phyloP scores from a whole-genome alignment of 2,329 filamentous ascomycete species.

The Tolypocladium endophyticum region DNA sequence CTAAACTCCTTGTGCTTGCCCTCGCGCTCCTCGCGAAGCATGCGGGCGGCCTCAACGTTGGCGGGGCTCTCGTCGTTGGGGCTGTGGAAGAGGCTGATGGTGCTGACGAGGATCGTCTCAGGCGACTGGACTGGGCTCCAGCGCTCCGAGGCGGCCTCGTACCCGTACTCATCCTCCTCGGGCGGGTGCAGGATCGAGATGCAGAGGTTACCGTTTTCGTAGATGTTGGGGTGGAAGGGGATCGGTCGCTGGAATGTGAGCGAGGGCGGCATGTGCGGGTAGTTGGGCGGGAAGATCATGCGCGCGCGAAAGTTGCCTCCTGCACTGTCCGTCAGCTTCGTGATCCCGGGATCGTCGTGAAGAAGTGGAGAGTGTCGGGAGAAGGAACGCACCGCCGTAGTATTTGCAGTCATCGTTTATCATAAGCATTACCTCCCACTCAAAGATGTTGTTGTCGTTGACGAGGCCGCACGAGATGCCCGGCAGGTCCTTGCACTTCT shows the following conservation, averaged over 20 bases:
- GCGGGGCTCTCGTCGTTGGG: slow-evolving; percentile 95
- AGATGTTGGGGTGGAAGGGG: slow-evolving; percentile 91
- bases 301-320: slow-evolving; percentile 87
- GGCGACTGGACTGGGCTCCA: slow-evolving; percentile 94
- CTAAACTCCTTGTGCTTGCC: slow-evolving; percentile 61
- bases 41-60: slow-evolving; percentile 82
- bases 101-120: slow-evolving; percentile 84
- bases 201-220: slow-evolving; percentile 77
- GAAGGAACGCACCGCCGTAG: slow-evolving; percentile 63
- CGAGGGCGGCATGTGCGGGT: slow-evolving; percentile 79
- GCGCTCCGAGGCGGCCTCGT: slow-evolving; percentile 80
- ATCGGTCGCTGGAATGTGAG: slow-evolving; percentile 79
- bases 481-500: slow-evolving; percentile 79
- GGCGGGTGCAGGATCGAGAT: slow-evolving; percentile 96
- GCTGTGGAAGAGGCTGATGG: slow-evolving; percentile 83
- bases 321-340: slow-evolving; percentile 20
- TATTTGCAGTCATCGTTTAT: slow-evolving; percentile 88
- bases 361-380: slow-evolving; percentile 1
- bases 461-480: slow-evolving; percentile 90
- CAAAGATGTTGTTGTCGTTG: slow-evolving; percentile 77
- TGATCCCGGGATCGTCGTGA: not conserved
- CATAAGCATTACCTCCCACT: slow-evolving; percentile 99
- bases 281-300: slow-evolving; percentile 73
- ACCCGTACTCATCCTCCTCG: slow-evolving; percentile 87
- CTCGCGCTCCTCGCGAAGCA: slow-evolving; percentile 71